Evolutionary conservation across 352 stramenopile species (phyloP), one percentile per base, ranked within the genome.

Genomic region (Phytophthora multivora): DNA sequence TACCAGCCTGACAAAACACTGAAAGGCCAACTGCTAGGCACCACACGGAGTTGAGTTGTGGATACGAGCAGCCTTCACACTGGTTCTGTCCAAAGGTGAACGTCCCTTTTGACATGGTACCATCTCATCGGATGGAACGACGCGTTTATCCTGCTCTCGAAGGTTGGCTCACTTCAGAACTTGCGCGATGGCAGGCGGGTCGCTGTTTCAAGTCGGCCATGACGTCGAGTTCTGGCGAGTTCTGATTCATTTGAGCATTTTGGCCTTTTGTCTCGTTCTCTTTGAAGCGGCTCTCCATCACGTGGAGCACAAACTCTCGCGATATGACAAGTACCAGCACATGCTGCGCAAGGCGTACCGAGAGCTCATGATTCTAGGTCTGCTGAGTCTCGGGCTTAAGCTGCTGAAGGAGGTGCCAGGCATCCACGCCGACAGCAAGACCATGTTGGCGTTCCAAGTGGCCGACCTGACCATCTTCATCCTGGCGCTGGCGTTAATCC

Each of bases 261-360:
- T 87, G 49, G 75, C 83, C 9, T 33, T 77, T 16, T 79, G 48
- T 36, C 45, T 89, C 23, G 66, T 87, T 8, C 15, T 78, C 26
- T 69, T 86, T 11, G 79, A 89, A 62, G 47, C 49, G 4, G 26
- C 26, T 19, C 53, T 87, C 41, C 79, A 89, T 46, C 36, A 54
- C 13, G 61, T 86, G 4, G 68, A 77, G 35, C 71, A 86, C 60
- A 66, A 79, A 40, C 48, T 86, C 19, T 60, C 68, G 5, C 57
- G 58, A 36, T 80, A 77, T 54, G 70, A 71, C 38, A 89, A 87
- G 60, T 89, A 86, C 54, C 51, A 83, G 47, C 70, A 87, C 45
- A 89, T 89, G 66, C 61, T 87, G 23, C 79, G 67, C 42, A 89
- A 89, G 38, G 67, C 66, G 6, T 88, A 75, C 46, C 57, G 67